Conservation (phyloP, 2,329 filamentous ascomycete genomes). For the Emmonsia crescens region DNA sequence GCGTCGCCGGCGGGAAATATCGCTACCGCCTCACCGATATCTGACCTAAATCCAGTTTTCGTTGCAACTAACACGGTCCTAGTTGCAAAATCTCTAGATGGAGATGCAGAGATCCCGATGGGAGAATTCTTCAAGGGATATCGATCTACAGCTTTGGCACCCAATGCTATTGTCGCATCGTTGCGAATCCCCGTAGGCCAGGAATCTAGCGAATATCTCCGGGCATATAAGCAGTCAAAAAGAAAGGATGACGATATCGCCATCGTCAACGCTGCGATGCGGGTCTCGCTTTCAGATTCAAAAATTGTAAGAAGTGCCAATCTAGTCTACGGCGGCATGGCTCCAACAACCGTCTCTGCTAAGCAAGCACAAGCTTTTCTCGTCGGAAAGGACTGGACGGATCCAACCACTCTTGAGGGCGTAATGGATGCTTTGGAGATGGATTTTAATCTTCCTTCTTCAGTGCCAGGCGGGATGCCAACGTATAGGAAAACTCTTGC, state of each 20-base stretch:
- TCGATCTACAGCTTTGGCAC: slow-evolving; percentile 66
- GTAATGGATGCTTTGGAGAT: slow-evolving; percentile 79
- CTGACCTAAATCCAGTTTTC: slow-evolving; percentile 88
- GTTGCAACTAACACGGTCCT: slow-evolving; percentile 76
- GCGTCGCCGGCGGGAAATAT: slow-evolving; percentile 92
- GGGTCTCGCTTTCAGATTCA: slow-evolving; percentile 58
- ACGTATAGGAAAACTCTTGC: slow-evolving; percentile 88
- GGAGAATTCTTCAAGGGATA: slow-evolving; percentile 87
- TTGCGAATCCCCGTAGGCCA: slow-evolving; percentile 73
- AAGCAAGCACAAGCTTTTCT: slow-evolving; percentile 66
- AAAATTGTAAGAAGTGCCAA: slow-evolving; percentile 63
- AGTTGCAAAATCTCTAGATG: slow-evolving; percentile 63
- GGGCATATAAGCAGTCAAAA: slow-evolving; percentile 93
- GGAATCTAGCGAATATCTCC: slow-evolving; percentile 69
- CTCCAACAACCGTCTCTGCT: slow-evolving; percentile 77
- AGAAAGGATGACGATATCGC: slow-evolving; percentile 97
- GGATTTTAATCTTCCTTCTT: slow-evolving; percentile 81
- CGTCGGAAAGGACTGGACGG: slow-evolving; percentile 65
- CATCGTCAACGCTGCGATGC: slow-evolving; percentile 81
- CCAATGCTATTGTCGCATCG: slow-evolving; percentile 73
- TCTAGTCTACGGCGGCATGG: slow-evolving; percentile 92
- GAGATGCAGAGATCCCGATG: slow-evolving; percentile 82
- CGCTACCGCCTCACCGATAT: slow-evolving; percentile 89
- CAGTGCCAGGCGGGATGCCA: slow-evolving; percentile 94
- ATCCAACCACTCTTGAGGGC: slow-evolving; percentile 75